Conservation (phyloP, 169 alveolate species). For the Ichthyophthirius multifiliis region DNA sequence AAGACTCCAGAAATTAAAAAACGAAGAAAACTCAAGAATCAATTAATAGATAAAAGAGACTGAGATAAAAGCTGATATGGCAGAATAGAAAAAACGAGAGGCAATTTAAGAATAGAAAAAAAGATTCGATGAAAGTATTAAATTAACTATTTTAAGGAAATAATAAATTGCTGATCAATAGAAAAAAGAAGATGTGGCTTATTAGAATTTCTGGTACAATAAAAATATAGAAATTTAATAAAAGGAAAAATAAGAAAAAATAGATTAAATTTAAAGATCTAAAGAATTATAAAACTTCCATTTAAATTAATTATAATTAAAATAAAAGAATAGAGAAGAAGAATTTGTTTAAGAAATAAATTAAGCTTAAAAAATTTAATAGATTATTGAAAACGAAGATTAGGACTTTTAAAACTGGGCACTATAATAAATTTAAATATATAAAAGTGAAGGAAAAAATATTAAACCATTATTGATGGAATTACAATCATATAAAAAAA, state of each 20-base stretch:
- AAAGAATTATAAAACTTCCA: slow-evolving; percentile 34
- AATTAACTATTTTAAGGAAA: slow-evolving; percentile 49
- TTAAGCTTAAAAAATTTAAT: slow-evolving; percentile 48
- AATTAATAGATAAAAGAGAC: slow-evolving; percentile 64
- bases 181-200: slow-evolving; percentile 28
- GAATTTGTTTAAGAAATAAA: slow-evolving; percentile 38
- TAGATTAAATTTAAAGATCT: neutral
- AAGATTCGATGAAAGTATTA: slow-evolving; percentile 49
- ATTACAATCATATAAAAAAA: slow-evolving; percentile 46
- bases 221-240: slow-evolving; percentile 23
- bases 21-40: slow-evolving; percentile 53
- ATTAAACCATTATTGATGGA: slow-evolving; percentile 65
- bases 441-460: slow-evolving; percentile 69
- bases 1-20: slow-evolving; percentile 17
- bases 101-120: slow-evolving; percentile 46
- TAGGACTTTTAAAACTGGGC: slow-evolving; percentile 68
- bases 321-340: slow-evolving; percentile 40
- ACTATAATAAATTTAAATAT: slow-evolving; percentile 55
- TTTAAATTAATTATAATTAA: slow-evolving; percentile 13
- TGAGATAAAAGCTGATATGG: slow-evolving; percentile 62
- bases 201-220: slow-evolving; percentile 26
- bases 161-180: slow-evolving; percentile 40
- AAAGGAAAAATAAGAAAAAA: slow-evolving; percentile 22
- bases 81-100: slow-evolving; percentile 45
- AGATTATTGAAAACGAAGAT: slow-evolving; percentile 46